Percentiles rank a stretch among this genome's conserved stretches.
Evolutionary conservation across 202 grass and related monocot genomes (phyloP).

Genomic region (Cymbopogon flexuosus): DNA sequence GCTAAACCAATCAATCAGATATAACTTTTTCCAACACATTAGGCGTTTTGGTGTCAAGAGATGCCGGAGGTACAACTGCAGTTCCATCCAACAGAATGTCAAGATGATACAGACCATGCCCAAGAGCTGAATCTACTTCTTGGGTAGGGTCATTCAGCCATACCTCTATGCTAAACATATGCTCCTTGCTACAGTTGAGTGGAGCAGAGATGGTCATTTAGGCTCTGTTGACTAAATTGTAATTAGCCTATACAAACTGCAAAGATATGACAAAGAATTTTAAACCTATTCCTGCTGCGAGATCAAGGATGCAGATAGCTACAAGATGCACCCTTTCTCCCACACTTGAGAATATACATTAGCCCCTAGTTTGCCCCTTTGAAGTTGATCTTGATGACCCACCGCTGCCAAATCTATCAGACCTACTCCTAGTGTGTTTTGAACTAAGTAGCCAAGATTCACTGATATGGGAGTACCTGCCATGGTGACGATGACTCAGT

Average conservation of each 20-base stretch:
- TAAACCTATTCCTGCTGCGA: conserved; percentile 37
- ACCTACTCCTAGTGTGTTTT: conserved; percentile 41
- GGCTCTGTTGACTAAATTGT: conserved; percentile 49
- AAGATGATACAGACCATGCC: conserved; percentile 25
- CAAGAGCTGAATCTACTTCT: conserved; percentile 28
- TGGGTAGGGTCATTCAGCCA: background rate
- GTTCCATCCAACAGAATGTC: conserved; percentile 29
- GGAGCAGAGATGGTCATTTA: conserved; percentile 35
- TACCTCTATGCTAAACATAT: conserved; percentile 40
- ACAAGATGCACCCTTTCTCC: conserved; percentile 86
- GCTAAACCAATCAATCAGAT: conserved; percentile 15
- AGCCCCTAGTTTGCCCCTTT: conserved; percentile 46
- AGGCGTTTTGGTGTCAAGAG: background rate
- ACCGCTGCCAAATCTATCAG: conserved; percentile 32
- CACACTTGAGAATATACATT: conserved; percentile 76
- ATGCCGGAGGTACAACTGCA: conserved; percentile 19
- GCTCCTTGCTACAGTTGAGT: conserved; percentile 32
- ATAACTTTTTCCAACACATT: conserved; percentile 22
- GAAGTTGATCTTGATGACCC: conserved; percentile 39
- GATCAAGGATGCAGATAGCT: conserved; percentile 63
- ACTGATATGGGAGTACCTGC: conserved; percentile 38
- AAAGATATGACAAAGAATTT: conserved; percentile 45
- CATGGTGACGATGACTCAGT: conserved; percentile 23
- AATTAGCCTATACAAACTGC: conserved; percentile 77
- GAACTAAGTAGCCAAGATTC: conserved; percentile 59